Evolutionary conservation across 306 rosid species (phyloP), one percentile per base, ranked within the genome.

Genomic region (Trichosanthes truncata): DNA sequence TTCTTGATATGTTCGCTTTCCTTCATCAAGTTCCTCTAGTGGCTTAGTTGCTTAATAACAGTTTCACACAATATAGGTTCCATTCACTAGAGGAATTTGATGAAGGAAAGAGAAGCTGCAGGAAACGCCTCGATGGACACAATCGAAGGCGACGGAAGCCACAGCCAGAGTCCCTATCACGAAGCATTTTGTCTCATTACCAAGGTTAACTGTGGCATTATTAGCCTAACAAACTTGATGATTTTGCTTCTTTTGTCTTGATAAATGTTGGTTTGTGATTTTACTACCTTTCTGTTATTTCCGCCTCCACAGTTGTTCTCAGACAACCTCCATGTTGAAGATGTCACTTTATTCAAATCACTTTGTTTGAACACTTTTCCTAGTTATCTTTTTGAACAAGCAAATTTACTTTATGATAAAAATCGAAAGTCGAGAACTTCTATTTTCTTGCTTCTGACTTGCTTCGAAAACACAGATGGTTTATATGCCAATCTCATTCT

Each of bases 101-200:
- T 78, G 97, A 91, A 85, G 99, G 96, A 48, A 96, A 96, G 86
- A 90, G 96, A 86, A 96, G 99, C 89, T 96, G 99, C 84, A 88
- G 99, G 78, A 96, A 96, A 76, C 96, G 99, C 6, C 87, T 96
- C 23, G 99, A 93, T 69, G 99, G 99, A 31, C 98, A 96, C 89
- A 96, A 96, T 84, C 83, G 99, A 81, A 84, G 99, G 84, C 86
- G 98, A 79, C 87, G 99, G 77, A 96, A 96, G 89, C 94, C 98
- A 17, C 99, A 90, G 77, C 88, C 93, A 38, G 96, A 90, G 60
- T 81, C 92, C 43, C 69, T 89, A 60, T 82, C 89, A 0, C 87
- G 90, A 15, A 81, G 79, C 71, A 89, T 89, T 61, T 81, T 91
- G 83, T 82, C 98, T 46, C 87, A 65, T 84, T 95, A 84, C 83